Percentiles rank a stretch among this genome's conserved stretches.
phyloP scores from a whole-genome alignment of 768 basidiomycete genomes.

The Podaxis sp. region DNA sequence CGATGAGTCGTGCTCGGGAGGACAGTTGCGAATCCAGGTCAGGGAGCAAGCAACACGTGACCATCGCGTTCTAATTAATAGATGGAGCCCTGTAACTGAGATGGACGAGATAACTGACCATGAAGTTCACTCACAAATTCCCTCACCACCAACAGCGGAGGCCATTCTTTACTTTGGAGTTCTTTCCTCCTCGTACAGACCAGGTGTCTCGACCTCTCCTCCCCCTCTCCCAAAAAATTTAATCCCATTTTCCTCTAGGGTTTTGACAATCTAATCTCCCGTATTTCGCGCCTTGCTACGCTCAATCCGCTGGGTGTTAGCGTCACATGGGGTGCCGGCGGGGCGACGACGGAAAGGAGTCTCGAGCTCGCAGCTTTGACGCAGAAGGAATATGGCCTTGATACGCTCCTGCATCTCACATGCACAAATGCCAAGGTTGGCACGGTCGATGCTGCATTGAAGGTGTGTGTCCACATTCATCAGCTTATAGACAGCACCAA shows the following conservation, averaged over 20 bases:
- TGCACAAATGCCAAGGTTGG: conserved; percentile 96
- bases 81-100: background rate
- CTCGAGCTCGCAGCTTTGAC: conserved; percentile 81
- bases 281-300: conserved; percentile 76
- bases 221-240: background rate
- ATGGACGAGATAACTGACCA: conserved; percentile 19
- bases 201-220: conserved; percentile 41
- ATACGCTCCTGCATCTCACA: conserved; percentile 91
- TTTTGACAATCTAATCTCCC: conserved; percentile 84
- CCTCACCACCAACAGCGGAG: conserved; percentile 29
- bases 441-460: conserved; percentile 79
- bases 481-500: background rate
- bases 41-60: conserved; percentile 1
- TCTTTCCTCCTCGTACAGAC: conserved; percentile 95
- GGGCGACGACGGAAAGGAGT: conserved; percentile 82
- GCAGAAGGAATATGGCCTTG: conserved; percentile 69
- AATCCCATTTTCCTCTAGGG: conserved; percentile 45
- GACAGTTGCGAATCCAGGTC: background rate
- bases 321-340: conserved; percentile 98
- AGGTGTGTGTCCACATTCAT: conserved; percentile 41
- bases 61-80: background rate
- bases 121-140: conserved; percentile 79
- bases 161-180: conserved; percentile 94
- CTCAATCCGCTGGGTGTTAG: conserved; percentile 83
- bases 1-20: too few relatives aligned